A percentile compares a stretch with the other conserved stretches of the same genome.
phyloP scores from a whole-genome alignment of 371 early-diverging fungal genomes.

The Saksenaea oblongispora region DNA sequence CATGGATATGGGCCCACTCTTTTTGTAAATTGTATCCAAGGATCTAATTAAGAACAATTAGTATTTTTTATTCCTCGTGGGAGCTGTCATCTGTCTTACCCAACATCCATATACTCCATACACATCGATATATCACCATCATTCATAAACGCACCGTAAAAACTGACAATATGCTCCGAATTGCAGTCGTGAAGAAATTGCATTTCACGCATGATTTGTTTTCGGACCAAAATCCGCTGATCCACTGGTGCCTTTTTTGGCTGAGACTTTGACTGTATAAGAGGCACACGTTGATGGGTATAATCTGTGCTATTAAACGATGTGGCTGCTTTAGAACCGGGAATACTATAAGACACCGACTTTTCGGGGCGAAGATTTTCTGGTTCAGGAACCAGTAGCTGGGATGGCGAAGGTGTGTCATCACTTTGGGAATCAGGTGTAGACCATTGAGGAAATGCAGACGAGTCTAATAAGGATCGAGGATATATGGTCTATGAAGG shows the following conservation, averaged over 20 bases:
- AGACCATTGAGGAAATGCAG: constrained; percentile 18
- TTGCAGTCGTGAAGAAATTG: constrained; percentile 79
- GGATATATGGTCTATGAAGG: constrained; percentile 12
- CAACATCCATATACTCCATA: constrained; percentile 85
- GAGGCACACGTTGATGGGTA: constrained; percentile 55
- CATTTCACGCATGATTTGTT: constrained; percentile 79
- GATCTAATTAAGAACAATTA: constrained; percentile 36
- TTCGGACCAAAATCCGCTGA: constrained; percentile 51
- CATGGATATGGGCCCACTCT: constrained; percentile 69
- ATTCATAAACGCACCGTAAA: constrained; percentile 78
- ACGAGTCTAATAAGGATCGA: constrained; percentile 21
- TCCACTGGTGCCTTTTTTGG: constrained; percentile 12
- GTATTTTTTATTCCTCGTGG: neutral
- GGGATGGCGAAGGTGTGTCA: neutral
- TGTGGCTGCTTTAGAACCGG: constrained; percentile 1
- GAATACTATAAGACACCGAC: constrained; percentile 17
- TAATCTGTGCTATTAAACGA: constrained; percentile 46
- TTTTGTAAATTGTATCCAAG: constrained; percentile 71
- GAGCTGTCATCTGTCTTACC: constrained; percentile 36
- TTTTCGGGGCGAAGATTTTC: constrained; percentile 8
- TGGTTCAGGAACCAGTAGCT: neutral
- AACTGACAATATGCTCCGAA: constrained; percentile 74
- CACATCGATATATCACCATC: constrained; percentile 80
- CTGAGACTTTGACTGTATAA: neutral
- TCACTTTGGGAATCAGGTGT: neutral